Evolutionary conservation across 495 filamentous ascomycete genomes (phyloP).

Genomic region (Neurospora sp.): DNA sequence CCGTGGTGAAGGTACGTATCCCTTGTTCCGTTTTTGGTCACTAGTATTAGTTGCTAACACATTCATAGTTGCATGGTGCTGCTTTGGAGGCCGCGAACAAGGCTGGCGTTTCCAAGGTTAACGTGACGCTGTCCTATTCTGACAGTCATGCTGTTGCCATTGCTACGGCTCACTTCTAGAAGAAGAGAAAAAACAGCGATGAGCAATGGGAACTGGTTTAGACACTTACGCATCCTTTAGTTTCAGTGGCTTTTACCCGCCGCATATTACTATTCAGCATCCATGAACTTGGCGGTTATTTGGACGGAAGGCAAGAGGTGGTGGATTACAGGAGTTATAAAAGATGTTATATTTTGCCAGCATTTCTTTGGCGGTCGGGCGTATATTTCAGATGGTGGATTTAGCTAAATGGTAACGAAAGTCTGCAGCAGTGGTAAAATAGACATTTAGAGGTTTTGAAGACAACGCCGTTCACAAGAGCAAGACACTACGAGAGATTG

Average conservation of each 20-base stretch:
- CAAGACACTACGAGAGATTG: background rate
- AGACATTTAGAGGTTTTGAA: background rate
- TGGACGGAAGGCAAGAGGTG: background rate
- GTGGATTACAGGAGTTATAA: background rate
- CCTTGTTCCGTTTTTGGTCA: background rate
- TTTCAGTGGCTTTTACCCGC: background rate
- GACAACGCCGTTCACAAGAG: background rate
- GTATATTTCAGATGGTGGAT: background rate
- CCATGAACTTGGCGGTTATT: background rate
- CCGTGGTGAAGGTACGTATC: conserved; percentile 68
- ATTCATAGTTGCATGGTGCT: conserved; percentile 65
- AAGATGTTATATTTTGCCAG: background rate
- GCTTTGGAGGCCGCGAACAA: conserved; percentile 71
- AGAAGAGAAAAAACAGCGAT: background rate
- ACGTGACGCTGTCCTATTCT: conserved; percentile 89
- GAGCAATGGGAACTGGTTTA: background rate
- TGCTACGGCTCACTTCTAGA: conserved; percentile 40
- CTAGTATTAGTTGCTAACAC: conserved; percentile 28
- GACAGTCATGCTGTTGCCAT: conserved; percentile 88
- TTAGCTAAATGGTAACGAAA: background rate
- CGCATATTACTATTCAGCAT: background rate
- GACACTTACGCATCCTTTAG: background rate
- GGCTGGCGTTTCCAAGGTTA: conserved; percentile 76
- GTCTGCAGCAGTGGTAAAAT: background rate
- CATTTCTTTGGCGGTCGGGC: background rate